Conservation (phyloP, 179 eudicot genomes). For the Beta corolliflora region DNA sequence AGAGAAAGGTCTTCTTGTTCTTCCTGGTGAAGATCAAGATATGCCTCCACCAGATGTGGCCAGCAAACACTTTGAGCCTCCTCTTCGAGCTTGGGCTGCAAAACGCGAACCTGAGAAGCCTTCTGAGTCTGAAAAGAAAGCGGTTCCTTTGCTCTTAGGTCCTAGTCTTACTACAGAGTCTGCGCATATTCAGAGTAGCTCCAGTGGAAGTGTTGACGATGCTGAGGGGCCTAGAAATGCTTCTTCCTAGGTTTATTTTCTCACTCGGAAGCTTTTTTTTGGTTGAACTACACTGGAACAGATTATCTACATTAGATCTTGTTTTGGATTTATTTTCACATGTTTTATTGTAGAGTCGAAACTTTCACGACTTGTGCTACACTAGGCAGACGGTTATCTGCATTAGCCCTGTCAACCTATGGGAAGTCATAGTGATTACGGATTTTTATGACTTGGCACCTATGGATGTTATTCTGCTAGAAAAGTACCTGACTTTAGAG, state of each 20-base stretch:
- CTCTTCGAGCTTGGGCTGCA: conserved; percentile 80
- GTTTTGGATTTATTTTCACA: too few species aligned
- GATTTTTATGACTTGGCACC: too few species aligned
- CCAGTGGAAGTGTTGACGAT: conserved; percentile 12
- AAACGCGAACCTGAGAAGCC: conserved; percentile 32
- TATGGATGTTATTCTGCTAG: too few species aligned
- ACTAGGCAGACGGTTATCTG: too few species aligned
- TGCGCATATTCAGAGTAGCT: conserved; percentile 3
- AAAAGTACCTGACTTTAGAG: too few species aligned
- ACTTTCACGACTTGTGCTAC: too few species aligned
- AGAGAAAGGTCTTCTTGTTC: conserved; percentile 73
- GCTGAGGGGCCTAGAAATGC: neutral
- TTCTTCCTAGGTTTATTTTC: conserved; percentile 4
- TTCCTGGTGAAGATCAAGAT: conserved; percentile 85
- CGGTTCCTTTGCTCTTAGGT: conserved; percentile 66
- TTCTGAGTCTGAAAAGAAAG: conserved; percentile 42
- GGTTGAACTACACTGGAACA: neutral
- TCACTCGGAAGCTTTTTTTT: neutral
- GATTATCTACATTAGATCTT: too few species aligned
- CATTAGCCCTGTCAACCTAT: too few species aligned
- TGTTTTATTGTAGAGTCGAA: too few species aligned
- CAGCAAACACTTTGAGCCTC: conserved; percentile 74
- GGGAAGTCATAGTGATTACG: too few species aligned
- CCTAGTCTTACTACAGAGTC: neutral
- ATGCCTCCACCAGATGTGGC: conserved; percentile 87